Conservation (phyloP, 345 rosid genomes). For the Gynandropsis gynandra region DNA sequence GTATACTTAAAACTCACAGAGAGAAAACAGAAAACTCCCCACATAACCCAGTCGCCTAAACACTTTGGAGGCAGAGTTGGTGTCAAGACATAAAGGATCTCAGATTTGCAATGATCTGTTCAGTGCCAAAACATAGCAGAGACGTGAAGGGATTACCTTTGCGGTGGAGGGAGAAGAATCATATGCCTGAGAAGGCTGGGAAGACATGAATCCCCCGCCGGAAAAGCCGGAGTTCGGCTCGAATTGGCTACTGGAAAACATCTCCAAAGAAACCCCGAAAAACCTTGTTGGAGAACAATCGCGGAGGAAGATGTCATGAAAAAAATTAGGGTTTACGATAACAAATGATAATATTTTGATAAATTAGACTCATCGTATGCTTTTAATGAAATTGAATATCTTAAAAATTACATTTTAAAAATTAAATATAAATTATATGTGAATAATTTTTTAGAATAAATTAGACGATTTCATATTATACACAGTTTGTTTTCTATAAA, state of each 20-base stretch:
- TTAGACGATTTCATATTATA: too few species aligned
- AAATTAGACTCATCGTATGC: too few species aligned
- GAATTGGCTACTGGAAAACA: conserved; percentile 57
- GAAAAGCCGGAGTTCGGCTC: conserved; percentile 32
- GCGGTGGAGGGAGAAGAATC: conserved; percentile 47
- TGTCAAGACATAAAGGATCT: neutral
- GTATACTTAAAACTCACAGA: neutral
- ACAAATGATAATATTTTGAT: too few species aligned
- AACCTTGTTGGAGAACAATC: too few species aligned
- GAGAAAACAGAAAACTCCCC: neutral
- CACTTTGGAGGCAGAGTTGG: neutral
- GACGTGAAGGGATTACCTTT: conserved; percentile 32
- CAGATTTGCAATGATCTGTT: neutral
- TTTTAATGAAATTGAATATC: too few species aligned
- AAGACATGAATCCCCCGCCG: conserved; percentile 59
- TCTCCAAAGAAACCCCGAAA: conserved; percentile 5
- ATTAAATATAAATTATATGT: too few species aligned
- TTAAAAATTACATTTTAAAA: too few species aligned
- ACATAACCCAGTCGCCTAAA: neutral
- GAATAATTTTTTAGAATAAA: too few species aligned
- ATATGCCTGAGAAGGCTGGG: conserved; percentile 50
- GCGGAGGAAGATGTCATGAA: too few species aligned
- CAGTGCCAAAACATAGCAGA: neutral
- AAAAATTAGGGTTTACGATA: too few species aligned
- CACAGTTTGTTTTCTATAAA: too few species aligned